These are phyloP conservation scores for Babesia caballi DNA, from an alignment of 169 alveolate species.

Conservation along the genomic window DNA sequence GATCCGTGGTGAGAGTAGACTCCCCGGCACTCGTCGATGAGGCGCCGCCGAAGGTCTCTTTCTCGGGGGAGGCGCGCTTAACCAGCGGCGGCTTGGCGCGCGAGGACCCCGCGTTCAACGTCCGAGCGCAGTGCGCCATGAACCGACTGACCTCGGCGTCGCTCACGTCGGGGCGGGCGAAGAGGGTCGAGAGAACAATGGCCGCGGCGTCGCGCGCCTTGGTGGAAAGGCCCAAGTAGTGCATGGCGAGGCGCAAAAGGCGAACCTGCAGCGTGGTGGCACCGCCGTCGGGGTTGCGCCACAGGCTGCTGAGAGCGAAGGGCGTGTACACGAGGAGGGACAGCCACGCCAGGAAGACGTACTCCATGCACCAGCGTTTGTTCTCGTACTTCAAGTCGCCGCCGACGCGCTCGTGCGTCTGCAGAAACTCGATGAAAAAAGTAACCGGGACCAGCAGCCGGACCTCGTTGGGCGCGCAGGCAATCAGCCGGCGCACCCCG, in stretches of 20 bases:
- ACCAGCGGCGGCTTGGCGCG: background rate
- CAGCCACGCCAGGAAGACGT: slow-evolving; percentile 42
- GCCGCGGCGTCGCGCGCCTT: slow-evolving; percentile 61
- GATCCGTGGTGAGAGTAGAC: too few species aligned
- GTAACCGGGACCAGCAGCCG: slow-evolving; percentile 15
- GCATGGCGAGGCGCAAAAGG: slow-evolving; percentile 11
- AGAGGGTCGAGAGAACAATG: slow-evolving; percentile 35
- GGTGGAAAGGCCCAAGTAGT: slow-evolving; percentile 25
- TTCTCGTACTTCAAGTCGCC: slow-evolving; percentile 14
- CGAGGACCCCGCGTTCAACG: background rate
- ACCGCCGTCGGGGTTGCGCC: slow-evolving; percentile 15
- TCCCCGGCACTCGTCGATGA: too few species aligned
- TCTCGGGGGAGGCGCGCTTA: background rate
- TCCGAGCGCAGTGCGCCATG: background rate
- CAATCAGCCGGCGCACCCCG: slow-evolving; percentile 30
- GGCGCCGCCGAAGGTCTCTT: background rate
- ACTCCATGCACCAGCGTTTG: slow-evolving; percentile 53
- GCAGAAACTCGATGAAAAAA: slow-evolving; percentile 6
- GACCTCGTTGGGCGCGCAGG: slow-evolving; percentile 54
- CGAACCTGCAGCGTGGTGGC: slow-evolving; percentile 19
- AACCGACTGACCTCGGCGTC: background rate
- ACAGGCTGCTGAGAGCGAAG: slow-evolving; percentile 32
- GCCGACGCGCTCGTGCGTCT: background rate
- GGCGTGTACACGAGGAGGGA: slow-evolving; percentile 53
- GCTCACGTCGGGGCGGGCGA: slow-evolving; percentile 30